A percentile compares a stretch with the other conserved stretches of the same genome.
phyloP scores from a whole-genome alignment of 2,329 filamentous ascomycete genomes.

The Shiraia bambusicola region DNA sequence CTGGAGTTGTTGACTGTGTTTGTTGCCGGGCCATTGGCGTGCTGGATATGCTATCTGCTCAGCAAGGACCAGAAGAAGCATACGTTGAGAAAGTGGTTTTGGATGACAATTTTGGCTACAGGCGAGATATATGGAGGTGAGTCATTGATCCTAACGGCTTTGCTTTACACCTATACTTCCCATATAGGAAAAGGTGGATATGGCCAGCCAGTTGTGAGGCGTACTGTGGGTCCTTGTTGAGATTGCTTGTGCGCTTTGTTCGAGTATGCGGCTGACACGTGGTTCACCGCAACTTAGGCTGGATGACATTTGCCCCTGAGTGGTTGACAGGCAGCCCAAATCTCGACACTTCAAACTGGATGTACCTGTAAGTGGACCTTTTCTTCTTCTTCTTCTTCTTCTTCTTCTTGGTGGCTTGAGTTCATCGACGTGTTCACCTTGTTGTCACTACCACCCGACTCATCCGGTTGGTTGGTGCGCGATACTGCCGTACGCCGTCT shows the following conservation, averaged over 20 bases:
- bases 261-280: slow-evolving; percentile 41
- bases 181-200: neutral
- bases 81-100: slow-evolving; percentile 51
- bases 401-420: neutral
- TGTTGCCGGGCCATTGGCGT: slow-evolving; percentile 58
- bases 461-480: slow-evolving; percentile 56
- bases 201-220: slow-evolving; percentile 15
- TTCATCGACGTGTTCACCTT: neutral
- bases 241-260: slow-evolving; percentile 17
- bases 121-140: slow-evolving; percentile 63
- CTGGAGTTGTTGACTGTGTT: slow-evolving; percentile 64
- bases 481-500: slow-evolving; percentile 59
- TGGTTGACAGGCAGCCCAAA: slow-evolving; percentile 62
- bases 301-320: slow-evolving; percentile 67
- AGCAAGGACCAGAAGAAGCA: slow-evolving; percentile 43
- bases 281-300: slow-evolving; percentile 47
- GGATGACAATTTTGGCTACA: slow-evolving; percentile 61
- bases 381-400: neutral
- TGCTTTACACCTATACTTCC: slow-evolving; percentile 1
- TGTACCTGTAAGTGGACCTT: slow-evolving; percentile 53
- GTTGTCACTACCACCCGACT: neutral
- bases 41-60: slow-evolving; percentile 59
- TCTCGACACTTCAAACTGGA: slow-evolving; percentile 60
- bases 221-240: slow-evolving; percentile 24
- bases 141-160: slow-evolving; percentile 13